Base-by-base conservation (phyloP, 202 grass and related monocot species). In the Zizania palustris region DNA sequence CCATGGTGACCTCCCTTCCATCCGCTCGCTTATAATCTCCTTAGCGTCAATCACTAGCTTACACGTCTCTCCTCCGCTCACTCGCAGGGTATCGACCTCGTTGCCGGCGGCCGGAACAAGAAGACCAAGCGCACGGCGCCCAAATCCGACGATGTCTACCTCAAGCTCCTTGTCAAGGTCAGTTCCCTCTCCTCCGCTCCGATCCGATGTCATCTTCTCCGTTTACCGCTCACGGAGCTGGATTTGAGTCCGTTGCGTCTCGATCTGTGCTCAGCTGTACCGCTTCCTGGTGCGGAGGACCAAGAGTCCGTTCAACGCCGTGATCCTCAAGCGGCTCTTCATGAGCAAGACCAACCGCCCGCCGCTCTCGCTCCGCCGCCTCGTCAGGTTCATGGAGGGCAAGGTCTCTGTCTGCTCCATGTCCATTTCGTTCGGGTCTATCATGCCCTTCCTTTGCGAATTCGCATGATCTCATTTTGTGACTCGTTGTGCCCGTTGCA, bases 141-240 rank as follows among this genome's bases (percentile, higher is more conserved):
- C n/a, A 93, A 81, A 71, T 93, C 91, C 55, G 82, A 93, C 60
- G 91, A 93, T 93, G 91, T 93, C 34, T 93, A 93, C 75, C 91
- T 93, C 78, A 90, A 90, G 85, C 88, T 93, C 39, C 82, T 93
- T 15, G 82, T 93, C 45, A 93, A 93, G 91, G 91, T 88, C 38
- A 57, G 59, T 6, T 8, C 63, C n/a, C 51, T 9, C 9, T 10
- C 35, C 20, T 13, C 15, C 16, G 13, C 67, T 68, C 40, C 9
- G 34, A 82, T 80, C 53, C 7, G 38, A 12, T 46, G n/a, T 22
- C 59, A 11, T 4, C 63, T 9, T 57, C 34, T 2, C 16, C 7
- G 19, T 70, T 21, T 54, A 40, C n/a, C 41, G 8, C 75, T 65
- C 75, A 43, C 16, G 68, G 61, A 42, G 73, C 78, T 83, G 28